phyloP scores from a whole-genome alignment of 768 basidiomycete genomes.

The Leucocoprinus leucothites region DNA sequence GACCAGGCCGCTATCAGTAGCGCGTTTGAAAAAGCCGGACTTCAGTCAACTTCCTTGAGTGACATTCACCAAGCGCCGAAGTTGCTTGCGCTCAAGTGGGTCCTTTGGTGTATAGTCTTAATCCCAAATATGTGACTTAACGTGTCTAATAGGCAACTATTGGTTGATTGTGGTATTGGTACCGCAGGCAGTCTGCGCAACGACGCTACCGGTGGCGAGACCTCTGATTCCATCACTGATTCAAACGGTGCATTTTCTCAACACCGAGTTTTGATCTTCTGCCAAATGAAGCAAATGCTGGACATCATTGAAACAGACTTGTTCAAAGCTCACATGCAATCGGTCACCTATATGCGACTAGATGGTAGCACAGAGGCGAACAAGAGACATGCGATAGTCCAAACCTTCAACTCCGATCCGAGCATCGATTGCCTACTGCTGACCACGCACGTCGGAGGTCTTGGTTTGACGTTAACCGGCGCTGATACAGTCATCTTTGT shows the following conservation, averaged over 20 bases:
- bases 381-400: constrained; percentile 95
- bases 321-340: constrained; percentile 90
- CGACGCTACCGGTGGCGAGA: constrained; percentile 66
- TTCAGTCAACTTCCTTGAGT: constrained; percentile 44
- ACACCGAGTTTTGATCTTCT: constrained; percentile 98
- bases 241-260: constrained; percentile 71
- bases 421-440: constrained; percentile 95
- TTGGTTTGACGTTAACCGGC: constrained; percentile 94
- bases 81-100: constrained; percentile 84
- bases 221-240: constrained; percentile 58
- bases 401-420: constrained; percentile 97
- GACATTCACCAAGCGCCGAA: constrained; percentile 95
- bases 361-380: constrained; percentile 90
- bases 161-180: constrained; percentile 94
- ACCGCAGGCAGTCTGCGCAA: constrained; percentile 32
- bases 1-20: constrained; percentile 53
- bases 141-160: constrained; percentile 66
- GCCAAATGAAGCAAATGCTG: constrained; percentile 99
- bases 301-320: constrained; percentile 95
- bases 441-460: constrained; percentile 95
- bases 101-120: constrained; percentile 8
- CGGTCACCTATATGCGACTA: constrained; percentile 96
- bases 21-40: constrained; percentile 55
- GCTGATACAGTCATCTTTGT: constrained; percentile 99
- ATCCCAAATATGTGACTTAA: neutral